Evolutionary conservation across 257 asterid genomes (phyloP).

Genomic region (Petrea volubilis): DNA sequence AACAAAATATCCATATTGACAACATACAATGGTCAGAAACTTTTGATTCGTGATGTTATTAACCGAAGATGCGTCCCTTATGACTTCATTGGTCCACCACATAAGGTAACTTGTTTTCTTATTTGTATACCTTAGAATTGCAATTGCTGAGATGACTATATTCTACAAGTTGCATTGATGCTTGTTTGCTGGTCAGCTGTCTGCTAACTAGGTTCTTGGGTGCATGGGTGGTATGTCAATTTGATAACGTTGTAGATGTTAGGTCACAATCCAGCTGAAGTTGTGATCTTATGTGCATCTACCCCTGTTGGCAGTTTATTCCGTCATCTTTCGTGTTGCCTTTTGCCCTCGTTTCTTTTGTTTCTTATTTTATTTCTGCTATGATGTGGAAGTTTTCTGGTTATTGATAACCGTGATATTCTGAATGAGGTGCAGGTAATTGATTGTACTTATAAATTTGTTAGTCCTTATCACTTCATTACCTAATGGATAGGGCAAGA

Average conservation of each 20-base stretch:
- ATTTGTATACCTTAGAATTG: slow-evolving; percentile 5
- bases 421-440: not conserved
- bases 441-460: not conserved
- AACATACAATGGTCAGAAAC: slow-evolving; percentile 98
- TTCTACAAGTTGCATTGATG: not conserved
- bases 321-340: not conserved
- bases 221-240: not conserved
- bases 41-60: slow-evolving; percentile 92
- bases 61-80: slow-evolving; percentile 89
- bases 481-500: not conserved
- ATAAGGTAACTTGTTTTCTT: slow-evolving; percentile 58
- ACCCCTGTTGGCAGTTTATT: not conserved
- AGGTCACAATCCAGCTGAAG: not conserved
- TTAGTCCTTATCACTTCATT: slow-evolving; percentile 11
- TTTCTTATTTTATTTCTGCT: not conserved
- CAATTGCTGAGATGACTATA: slow-evolving; percentile 2
- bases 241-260: not conserved
- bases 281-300: not conserved
- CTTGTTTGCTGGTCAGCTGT: slow-evolving; percentile 1
- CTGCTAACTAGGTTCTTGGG: not conserved
- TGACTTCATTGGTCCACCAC: slow-evolving; percentile 93
- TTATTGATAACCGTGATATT: not conserved
- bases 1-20: slow-evolving; percentile 92
- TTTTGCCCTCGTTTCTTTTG: not conserved
- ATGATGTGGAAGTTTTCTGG: not conserved